Percentiles rank a stretch among this genome's conserved stretches.
These are phyloP conservation scores for Arbutus unedo DNA, from an alignment of 148 eudicot species.

Conservation along the genomic window DNA sequence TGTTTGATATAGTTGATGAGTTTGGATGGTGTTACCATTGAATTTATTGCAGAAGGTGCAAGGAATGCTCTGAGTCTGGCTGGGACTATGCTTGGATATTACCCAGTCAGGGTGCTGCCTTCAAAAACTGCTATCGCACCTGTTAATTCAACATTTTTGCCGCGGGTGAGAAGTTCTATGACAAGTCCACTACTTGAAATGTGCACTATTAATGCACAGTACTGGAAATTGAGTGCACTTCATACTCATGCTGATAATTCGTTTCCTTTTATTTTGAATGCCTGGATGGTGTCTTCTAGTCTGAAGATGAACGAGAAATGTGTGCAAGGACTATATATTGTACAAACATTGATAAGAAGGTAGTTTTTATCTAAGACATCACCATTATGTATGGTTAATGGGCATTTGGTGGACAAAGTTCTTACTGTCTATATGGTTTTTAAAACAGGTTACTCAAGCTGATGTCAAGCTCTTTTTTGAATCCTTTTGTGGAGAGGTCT, in stretches of 20 bases:
- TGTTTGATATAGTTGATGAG: neutral
- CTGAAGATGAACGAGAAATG: conserved; percentile 98
- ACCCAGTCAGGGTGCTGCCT: conserved; percentile 91
- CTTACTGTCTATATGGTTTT: conserved; percentile 6
- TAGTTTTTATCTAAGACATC: conserved; percentile 15
- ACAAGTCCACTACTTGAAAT: neutral
- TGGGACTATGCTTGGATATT: conserved; percentile 95
- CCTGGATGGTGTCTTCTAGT: conserved; percentile 42
- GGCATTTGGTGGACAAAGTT: conserved; percentile 7
- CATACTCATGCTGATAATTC: conserved; percentile 8
- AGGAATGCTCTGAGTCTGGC: conserved; percentile 78
- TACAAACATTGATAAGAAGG: conserved; percentile 95
- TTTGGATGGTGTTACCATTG: conserved; percentile 8
- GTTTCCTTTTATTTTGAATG: neutral
- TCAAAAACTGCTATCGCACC: conserved; percentile 99
- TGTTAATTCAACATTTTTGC: conserved; percentile 93
- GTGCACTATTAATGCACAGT: conserved; percentile 5
- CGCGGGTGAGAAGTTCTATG: conserved; percentile 51
- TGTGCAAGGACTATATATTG: conserved; percentile 97
- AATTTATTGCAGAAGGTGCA: conserved; percentile 70
- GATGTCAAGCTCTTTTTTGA: conserved; percentile 88
- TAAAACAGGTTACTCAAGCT: conserved; percentile 71
- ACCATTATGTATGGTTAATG: neutral
- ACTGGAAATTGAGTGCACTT: neutral
- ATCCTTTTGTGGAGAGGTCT: conserved; percentile 83